Percentiles rank a stretch among this genome's conserved stretches.
phyloP scores from a whole-genome alignment of 1,139 yeast genomes.

The Meyerozyma sp. region DNA sequence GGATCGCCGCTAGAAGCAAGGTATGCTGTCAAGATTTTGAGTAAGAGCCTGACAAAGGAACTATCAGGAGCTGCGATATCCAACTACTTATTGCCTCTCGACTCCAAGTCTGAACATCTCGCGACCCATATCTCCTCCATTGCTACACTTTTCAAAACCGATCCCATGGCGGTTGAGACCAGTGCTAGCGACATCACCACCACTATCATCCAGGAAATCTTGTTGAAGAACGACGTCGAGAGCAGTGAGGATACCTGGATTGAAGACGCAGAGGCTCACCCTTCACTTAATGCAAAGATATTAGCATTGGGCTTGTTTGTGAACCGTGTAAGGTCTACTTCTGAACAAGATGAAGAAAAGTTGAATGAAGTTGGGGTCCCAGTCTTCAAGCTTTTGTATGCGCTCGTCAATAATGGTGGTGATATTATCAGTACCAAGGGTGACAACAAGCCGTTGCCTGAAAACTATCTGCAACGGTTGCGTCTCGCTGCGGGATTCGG shows the following conservation, averaged over 20 bases:
- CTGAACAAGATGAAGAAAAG: slow-evolving; percentile 17
- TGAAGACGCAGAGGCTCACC: slow-evolving; percentile 27
- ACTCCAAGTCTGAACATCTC: slow-evolving; percentile 29
- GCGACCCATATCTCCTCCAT: slow-evolving; percentile 57
- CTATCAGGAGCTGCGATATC: slow-evolving; percentile 33
- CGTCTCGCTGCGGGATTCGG: slow-evolving; percentile 66
- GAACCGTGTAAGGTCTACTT: slow-evolving; percentile 43
- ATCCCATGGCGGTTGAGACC: slow-evolving; percentile 48
- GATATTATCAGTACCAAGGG: slow-evolving; percentile 56
- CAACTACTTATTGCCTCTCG: slow-evolving; percentile 47
- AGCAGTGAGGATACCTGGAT: slow-evolving; percentile 43
- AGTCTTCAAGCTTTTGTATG: slow-evolving; percentile 58
- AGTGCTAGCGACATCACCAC: slow-evolving; percentile 56
- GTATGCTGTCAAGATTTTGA: slow-evolving; percentile 59
- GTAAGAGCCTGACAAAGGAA: slow-evolving; percentile 40
- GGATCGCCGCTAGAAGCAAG: slow-evolving; percentile 64
- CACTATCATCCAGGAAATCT: slow-evolving; percentile 54
- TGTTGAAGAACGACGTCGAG: slow-evolving; percentile 44
- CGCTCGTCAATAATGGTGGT: slow-evolving; percentile 75
- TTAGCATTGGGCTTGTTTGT: slow-evolving; percentile 56
- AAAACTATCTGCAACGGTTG: slow-evolving; percentile 51
- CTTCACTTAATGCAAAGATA: slow-evolving; percentile 40
- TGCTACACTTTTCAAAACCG: slow-evolving; percentile 54
- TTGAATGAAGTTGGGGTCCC: slow-evolving; percentile 40
- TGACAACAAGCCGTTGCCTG: slow-evolving; percentile 58